Conservation (phyloP, 768 basidiomycete genomes). For the Lyophyllum decastes region DNA sequence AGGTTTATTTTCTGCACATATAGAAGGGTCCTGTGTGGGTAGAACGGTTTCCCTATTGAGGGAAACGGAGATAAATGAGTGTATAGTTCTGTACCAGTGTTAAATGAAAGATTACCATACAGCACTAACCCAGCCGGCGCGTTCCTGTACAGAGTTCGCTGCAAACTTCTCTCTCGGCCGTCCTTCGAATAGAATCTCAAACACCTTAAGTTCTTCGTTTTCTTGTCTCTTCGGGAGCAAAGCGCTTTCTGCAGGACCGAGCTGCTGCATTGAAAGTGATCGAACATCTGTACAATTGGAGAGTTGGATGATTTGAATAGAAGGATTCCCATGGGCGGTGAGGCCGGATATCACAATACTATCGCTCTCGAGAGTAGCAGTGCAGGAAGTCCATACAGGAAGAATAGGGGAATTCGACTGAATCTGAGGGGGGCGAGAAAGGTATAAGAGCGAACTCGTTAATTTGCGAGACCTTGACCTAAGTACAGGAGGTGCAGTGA, state of each 20-base stretch:
- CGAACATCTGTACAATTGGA: slow-evolving; percentile 62
- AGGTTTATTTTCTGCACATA: neutral
- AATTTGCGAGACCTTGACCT: slow-evolving; percentile 13
- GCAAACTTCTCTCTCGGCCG: slow-evolving; percentile 61
- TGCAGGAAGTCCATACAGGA: slow-evolving; percentile 54
- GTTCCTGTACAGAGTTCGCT: slow-evolving; percentile 56
- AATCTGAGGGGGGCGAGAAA: slow-evolving; percentile 32
- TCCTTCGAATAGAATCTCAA: slow-evolving; percentile 65
- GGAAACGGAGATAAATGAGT: neutral
- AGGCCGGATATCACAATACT: slow-evolving; percentile 51
- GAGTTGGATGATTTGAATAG: slow-evolving; percentile 46
- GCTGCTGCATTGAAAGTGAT: slow-evolving; percentile 47
- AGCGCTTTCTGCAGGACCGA: slow-evolving; percentile 44
- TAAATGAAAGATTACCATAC: slow-evolving; percentile 54
- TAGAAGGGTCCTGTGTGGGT: slow-evolving; percentile 26
- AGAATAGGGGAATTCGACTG: slow-evolving; percentile 23
- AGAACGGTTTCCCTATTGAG: slow-evolving; percentile 61
- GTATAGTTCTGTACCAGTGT: neutral
- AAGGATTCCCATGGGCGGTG: slow-evolving; percentile 37
- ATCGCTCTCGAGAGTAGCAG: slow-evolving; percentile 29
- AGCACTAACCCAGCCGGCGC: slow-evolving; percentile 74
- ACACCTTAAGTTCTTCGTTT: slow-evolving; percentile 51
- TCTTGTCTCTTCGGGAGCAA: slow-evolving; percentile 38
- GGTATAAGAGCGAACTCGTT: slow-evolving; percentile 49
- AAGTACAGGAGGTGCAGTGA: slow-evolving; percentile 12